A percentile compares a stretch with the other conserved stretches of the same genome.
phyloP scores from a whole-genome alignment of 441 rosid species.

The Macaranga tanarius region DNA sequence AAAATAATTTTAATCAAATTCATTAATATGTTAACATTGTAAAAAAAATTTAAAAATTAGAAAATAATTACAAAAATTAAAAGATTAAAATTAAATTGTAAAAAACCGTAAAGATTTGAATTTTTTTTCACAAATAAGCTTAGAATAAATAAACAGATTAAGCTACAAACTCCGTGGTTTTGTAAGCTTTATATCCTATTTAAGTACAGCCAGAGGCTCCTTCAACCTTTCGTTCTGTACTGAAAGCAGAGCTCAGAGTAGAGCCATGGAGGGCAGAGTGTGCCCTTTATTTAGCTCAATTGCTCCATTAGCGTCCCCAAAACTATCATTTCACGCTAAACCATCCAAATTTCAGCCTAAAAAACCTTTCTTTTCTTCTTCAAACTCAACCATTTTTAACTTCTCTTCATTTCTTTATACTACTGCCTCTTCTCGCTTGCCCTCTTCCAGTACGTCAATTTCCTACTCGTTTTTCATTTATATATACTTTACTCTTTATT shows the following conservation, averaged over 20 bases:
- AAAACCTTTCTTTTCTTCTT: conserved; percentile 4
- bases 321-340: neutral
- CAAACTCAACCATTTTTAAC: conserved; percentile 6
- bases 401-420: conserved; percentile 7
- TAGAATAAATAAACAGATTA: no score
- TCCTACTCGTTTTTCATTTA: neutral
- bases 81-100: no score
- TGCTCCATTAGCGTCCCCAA: neutral
- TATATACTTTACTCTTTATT: neutral
- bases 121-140: no score
- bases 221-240: conserved; percentile 3
- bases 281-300: conserved; percentile 23
- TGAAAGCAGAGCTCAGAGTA: neutral
- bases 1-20: no score
- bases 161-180: no score
- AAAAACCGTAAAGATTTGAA: no score
- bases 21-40: no score
- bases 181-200: no score
- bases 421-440: conserved; percentile 19
- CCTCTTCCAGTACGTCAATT: conserved; percentile 27
- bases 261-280: conserved; percentile 29
- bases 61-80: no score
- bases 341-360: neutral
- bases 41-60: no score
- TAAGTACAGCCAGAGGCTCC: neutral